Evolutionary conservation across 352 stramenopile genomes (phyloP).

Genomic region (Globisporangium megalacanthum): DNA sequence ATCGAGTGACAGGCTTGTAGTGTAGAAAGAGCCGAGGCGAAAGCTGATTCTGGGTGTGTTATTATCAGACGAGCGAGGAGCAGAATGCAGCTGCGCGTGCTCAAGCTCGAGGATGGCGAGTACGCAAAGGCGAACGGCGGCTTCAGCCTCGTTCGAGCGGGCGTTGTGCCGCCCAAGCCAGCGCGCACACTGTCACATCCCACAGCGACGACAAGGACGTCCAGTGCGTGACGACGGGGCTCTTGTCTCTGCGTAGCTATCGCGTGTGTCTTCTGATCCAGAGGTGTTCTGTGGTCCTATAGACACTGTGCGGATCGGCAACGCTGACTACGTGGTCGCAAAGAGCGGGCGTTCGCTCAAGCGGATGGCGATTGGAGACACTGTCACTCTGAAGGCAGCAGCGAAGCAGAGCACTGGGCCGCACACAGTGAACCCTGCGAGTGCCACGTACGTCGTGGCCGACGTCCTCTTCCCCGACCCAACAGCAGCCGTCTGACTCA

Average conservation of each 20-base stretch:
- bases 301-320: constrained; percentile 43
- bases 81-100: constrained; percentile 45
- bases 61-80: constrained; percentile 21
- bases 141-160: constrained; percentile 63
- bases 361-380: constrained; percentile 24
- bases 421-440: constrained; percentile 11
- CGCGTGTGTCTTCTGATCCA: neutral
- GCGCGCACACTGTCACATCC: neutral
- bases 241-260: too few relatives aligned
- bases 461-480: too few relatives aligned
- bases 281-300: constrained; percentile 1
- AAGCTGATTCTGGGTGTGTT: too few relatives aligned
- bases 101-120: constrained; percentile 59
- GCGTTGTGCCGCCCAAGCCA: constrained; percentile 29
- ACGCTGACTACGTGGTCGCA: constrained; percentile 38
- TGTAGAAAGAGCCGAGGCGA: too few relatives aligned
- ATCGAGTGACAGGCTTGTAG: too few relatives aligned
- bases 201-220: neutral
- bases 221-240: constrained; percentile 1
- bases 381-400: constrained; percentile 10
- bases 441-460: constrained; percentile 25
- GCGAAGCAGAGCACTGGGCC: constrained; percentile 4
- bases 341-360: constrained; percentile 38
- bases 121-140: constrained; percentile 71
- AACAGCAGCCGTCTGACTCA: neutral